Conservation (phyloP, 108 stramenopile species). For the Pseudonitzschia multiseries region DNA sequence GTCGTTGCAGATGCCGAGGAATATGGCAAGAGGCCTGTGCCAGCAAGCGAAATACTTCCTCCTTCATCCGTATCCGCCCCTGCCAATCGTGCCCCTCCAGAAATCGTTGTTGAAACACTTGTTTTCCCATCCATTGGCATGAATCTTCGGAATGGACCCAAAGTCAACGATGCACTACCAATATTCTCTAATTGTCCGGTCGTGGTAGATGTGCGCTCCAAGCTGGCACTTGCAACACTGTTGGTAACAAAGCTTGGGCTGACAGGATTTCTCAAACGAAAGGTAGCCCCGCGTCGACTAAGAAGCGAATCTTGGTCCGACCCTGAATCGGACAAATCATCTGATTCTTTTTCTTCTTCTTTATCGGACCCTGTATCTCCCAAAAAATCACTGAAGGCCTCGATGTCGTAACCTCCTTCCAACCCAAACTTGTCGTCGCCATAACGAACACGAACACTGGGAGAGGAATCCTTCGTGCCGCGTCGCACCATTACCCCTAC, state of each 20-base stretch:
- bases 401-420: constrained; percentile 67
- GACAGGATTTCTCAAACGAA: constrained; percentile 51
- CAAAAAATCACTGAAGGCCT: constrained; percentile 72
- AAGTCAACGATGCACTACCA: constrained; percentile 45
- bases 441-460: constrained; percentile 41
- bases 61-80: neutral
- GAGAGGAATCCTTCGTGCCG: constrained; percentile 62
- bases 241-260: constrained; percentile 22
- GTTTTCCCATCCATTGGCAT: constrained; percentile 50
- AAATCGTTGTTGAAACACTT: constrained; percentile 34
- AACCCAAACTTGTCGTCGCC: constrained; percentile 62
- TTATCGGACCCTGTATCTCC: constrained; percentile 38
- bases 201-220: constrained; percentile 56
- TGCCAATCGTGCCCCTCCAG: constrained; percentile 37
- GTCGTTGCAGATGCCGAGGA: constrained; percentile 58
- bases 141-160: constrained; percentile 47
- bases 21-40: constrained; percentile 43
- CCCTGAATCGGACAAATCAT: neutral
- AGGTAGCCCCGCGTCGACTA: constrained; percentile 41
- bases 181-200: constrained; percentile 49
- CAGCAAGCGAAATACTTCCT: neutral
- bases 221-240: constrained; percentile 41
- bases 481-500: constrained; percentile 63
- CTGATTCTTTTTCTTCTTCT: constrained; percentile 1
- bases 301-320: constrained; percentile 38